Conservation (phyloP, 2,329 filamentous ascomycete genomes). For the Thelonectria blattea region DNA sequence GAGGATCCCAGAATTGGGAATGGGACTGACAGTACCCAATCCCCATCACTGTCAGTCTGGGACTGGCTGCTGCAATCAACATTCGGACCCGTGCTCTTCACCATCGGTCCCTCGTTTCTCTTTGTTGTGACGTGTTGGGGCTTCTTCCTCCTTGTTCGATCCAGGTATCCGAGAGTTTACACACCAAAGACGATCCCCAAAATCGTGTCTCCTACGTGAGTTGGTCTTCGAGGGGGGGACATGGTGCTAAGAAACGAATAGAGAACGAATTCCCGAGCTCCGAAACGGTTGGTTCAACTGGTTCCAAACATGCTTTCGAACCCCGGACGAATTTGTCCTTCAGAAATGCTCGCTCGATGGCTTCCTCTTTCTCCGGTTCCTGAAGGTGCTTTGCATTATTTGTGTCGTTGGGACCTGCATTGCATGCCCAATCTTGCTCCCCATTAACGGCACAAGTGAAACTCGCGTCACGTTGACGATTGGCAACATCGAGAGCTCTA, state of each 20-base stretch:
- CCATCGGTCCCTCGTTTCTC: neutral
- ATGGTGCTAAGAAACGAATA: neutral
- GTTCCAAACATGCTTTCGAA: neutral
- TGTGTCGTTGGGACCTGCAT: neutral
- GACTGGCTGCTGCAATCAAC: neutral
- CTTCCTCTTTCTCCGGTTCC: conserved; percentile 3
- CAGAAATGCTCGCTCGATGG: neutral
- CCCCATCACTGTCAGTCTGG: too few species aligned
- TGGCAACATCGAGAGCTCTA: neutral
- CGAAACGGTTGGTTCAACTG: neutral
- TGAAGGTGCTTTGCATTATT: conserved; percentile 4
- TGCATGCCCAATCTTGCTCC: conserved; percentile 2
- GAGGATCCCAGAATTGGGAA: too few species aligned
- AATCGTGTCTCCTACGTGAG: neutral
- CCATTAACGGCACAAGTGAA: neutral
- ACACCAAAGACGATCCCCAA: neutral
- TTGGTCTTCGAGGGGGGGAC: neutral
- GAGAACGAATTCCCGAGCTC: neutral
- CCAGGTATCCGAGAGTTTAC: neutral
- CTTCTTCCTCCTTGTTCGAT: neutral
- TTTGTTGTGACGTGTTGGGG: neutral
- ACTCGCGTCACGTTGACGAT: neutral
- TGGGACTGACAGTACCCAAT: too few species aligned
- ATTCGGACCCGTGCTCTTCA: neutral
- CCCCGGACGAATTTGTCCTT: neutral